Evolutionary conservation across 495 filamentous ascomycete species (phyloP).

Genomic region (Penicillium pancosmium): DNA sequence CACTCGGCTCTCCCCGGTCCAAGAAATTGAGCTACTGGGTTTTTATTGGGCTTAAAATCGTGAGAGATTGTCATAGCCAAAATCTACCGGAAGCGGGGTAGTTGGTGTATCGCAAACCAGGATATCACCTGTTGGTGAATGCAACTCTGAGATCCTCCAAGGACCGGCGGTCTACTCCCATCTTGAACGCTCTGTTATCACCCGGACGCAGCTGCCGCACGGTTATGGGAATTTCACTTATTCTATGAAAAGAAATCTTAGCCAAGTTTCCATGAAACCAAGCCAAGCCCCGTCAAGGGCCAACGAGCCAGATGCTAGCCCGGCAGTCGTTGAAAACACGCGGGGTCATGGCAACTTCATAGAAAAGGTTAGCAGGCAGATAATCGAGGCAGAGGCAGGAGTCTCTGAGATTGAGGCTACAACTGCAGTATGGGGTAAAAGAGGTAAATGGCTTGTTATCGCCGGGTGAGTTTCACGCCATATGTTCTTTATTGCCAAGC

Average conservation of each 20-base stretch:
- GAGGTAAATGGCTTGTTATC: slow-evolving; percentile 46
- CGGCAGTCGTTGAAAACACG: background rate
- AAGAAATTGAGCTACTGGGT: too few species aligned
- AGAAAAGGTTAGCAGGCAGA: background rate
- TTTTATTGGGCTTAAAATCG: too few species aligned
- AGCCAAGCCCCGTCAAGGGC: background rate
- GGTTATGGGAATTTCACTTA: background rate
- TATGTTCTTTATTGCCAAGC: background rate
- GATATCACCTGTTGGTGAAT: too few species aligned
- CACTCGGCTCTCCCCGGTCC: too few species aligned
- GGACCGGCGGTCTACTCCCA: too few species aligned
- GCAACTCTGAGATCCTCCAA: too few species aligned
- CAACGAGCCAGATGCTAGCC: background rate
- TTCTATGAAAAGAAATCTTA: background rate
- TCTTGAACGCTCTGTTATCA: too few species aligned
- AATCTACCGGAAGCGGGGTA: too few species aligned
- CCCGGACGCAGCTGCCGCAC: background rate
- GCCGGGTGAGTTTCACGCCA: slow-evolving; percentile 32
- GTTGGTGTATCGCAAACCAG: too few species aligned
- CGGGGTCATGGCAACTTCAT: background rate
- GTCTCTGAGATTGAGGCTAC: slow-evolving; percentile 10
- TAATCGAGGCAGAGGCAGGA: background rate
- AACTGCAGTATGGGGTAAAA: slow-evolving; percentile 38
- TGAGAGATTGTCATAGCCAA: too few species aligned
- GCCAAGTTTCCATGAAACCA: background rate